Evolutionary conservation across 495 filamentous ascomycete genomes (phyloP).

Genomic region (Tetracladium setigerum): DNA sequence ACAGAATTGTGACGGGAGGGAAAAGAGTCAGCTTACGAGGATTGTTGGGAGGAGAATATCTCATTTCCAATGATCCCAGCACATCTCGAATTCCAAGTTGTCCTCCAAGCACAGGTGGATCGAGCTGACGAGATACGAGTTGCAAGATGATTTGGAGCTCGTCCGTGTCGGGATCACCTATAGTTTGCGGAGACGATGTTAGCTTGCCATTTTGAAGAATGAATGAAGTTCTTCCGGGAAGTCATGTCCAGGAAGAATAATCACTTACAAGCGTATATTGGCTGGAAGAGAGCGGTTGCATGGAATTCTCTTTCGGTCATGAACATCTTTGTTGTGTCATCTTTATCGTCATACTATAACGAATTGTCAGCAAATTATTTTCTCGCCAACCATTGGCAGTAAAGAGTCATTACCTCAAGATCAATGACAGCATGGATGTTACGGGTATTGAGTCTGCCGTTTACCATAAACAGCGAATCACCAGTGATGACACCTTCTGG

Average conservation of each 20-base stretch:
- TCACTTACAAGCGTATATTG: constrained; percentile 34
- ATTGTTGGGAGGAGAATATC: constrained; percentile 37
- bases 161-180: constrained; percentile 35
- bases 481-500: constrained; percentile 38
- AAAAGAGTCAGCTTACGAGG: constrained; percentile 26
- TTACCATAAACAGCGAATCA: constrained; percentile 34
- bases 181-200: too few species aligned
- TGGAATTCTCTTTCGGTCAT: constrained; percentile 41
- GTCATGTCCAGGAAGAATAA: too few species aligned
- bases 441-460: constrained; percentile 32
- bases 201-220: too few species aligned
- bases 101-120: constrained; percentile 26
- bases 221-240: too few species aligned
- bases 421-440: constrained; percentile 36
- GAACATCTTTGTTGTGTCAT: constrained; percentile 50
- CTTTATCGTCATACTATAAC: constrained; percentile 36
- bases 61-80: constrained; percentile 34
- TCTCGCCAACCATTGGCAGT: neutral
- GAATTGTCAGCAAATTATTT: neutral
- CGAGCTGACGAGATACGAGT: constrained; percentile 27
- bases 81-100: constrained; percentile 33
- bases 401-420: constrained; percentile 31
- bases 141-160: constrained; percentile 34
- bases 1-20: neutral
- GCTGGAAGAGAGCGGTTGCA: constrained; percentile 37